Evolutionary conservation across 1,139 yeast species (phyloP).

Genomic region (Pichia sp.): DNA sequence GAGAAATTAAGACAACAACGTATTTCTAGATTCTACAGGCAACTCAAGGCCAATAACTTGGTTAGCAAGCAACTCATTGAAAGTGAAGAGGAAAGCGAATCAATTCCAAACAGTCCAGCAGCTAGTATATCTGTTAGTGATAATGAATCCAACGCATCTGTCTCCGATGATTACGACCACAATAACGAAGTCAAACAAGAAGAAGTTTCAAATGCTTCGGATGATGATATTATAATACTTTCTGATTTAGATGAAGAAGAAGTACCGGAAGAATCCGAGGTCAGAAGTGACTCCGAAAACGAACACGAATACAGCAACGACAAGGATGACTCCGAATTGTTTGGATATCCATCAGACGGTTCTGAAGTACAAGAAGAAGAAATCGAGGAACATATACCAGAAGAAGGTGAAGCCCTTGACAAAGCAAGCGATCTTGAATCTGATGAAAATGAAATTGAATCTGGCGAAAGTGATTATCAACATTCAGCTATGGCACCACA

Average conservation of each 20-base stretch:
- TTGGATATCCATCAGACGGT: no score
- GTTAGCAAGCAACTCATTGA: background rate
- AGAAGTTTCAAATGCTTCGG: constrained; percentile 9
- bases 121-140: background rate
- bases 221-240: background rate
- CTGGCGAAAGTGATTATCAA: no score
- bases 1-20: constrained; percentile 21
- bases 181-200: constrained; percentile 3
- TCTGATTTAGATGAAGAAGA: constrained; percentile 6
- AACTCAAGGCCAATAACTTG: constrained; percentile 5
- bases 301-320: background rate
- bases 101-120: background rate
- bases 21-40: constrained; percentile 16
- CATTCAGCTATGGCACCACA: no score
- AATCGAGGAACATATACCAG: no score
- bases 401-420: no score
- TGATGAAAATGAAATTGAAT: no score
- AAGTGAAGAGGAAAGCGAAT: background rate
- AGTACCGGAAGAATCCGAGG: background rate
- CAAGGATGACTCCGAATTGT: background rate
- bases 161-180: constrained; percentile 1
- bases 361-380: no score
- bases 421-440: no score
- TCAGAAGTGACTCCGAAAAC: background rate
- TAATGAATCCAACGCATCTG: background rate